phyloP scores from a whole-genome alignment of 352 stramenopile genomes.

The Phytophthora sojae region DNA sequence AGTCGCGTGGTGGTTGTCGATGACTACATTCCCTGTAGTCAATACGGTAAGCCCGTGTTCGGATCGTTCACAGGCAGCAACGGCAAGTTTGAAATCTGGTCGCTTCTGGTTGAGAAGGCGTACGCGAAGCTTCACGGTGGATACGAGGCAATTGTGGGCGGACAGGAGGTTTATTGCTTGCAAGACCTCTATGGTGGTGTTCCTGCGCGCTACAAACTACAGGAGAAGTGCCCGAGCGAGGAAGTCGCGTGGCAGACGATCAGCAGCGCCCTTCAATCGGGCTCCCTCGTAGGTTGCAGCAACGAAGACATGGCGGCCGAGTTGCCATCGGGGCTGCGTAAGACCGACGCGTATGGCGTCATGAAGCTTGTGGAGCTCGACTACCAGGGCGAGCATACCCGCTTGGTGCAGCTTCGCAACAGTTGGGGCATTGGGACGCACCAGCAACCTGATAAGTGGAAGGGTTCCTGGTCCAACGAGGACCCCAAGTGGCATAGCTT shows the following conservation, averaged over 20 bases:
- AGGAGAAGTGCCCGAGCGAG: conserved; percentile 68
- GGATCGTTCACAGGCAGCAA: conserved; percentile 84
- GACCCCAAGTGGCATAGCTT: conserved; percentile 79
- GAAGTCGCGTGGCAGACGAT: conserved; percentile 66
- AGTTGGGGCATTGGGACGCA: conserved; percentile 77
- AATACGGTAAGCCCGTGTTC: conserved; percentile 87
- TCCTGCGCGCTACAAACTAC: conserved; percentile 68
- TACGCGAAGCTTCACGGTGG: conserved; percentile 94
- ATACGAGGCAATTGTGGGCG: conserved; percentile 91
- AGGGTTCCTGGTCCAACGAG: conserved; percentile 71
- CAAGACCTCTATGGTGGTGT: conserved; percentile 85
- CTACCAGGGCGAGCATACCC: conserved; percentile 58
- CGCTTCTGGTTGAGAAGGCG: conserved; percentile 94
- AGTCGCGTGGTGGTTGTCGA: conserved; percentile 85
- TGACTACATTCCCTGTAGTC: conserved; percentile 86
- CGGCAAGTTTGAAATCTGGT: conserved; percentile 93
- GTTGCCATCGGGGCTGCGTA: conserved; percentile 68
- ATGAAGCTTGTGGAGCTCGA: conserved; percentile 80
- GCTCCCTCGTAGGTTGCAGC: conserved; percentile 74
- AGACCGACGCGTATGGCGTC: conserved; percentile 78
- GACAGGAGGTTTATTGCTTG: conserved; percentile 79
- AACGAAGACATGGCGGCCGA: conserved; percentile 76
- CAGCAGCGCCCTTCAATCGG: conserved; percentile 51
- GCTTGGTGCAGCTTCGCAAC: conserved; percentile 83
- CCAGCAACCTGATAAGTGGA: conserved; percentile 73